phyloP scores from a whole-genome alignment of 257 asterid species.

The Mitragyna speciosa region DNA sequence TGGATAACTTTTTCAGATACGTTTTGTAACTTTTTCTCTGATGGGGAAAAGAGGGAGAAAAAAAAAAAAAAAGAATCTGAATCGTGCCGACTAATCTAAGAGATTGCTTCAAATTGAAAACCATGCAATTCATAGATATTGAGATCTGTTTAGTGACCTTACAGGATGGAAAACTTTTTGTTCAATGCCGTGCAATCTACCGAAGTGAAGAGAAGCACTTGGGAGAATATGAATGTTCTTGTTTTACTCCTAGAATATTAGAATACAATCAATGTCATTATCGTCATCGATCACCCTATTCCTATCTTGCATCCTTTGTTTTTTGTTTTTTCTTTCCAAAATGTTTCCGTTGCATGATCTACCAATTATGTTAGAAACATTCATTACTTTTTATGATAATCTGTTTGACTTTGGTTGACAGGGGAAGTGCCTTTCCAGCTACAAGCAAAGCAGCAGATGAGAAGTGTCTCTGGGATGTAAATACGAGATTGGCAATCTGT shows the following conservation, averaged over 20 bases:
- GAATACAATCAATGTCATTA: not conserved
- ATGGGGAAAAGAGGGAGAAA: not conserved
- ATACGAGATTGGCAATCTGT: slow-evolving; percentile 68
- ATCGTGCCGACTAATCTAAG: not conserved
- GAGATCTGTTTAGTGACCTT: no score
- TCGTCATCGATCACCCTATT: not conserved
- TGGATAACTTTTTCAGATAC: no score
- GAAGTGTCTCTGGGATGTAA: slow-evolving; percentile 72
- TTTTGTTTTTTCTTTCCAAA: not conserved
- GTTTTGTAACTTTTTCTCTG: no score
- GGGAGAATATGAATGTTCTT: not conserved
- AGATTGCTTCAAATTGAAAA: not conserved
- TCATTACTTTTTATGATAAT: not conserved
- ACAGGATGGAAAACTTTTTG: no score
- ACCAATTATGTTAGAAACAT: not conserved
- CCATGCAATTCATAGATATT: not conserved
- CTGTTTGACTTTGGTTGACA: slow-evolving; percentile 25
- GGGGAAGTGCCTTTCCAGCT: slow-evolving; percentile 93
- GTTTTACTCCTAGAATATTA: not conserved
- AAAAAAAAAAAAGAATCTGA: not conserved
- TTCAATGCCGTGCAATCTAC: no score
- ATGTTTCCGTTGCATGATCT: not conserved
- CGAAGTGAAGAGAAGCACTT: no score
- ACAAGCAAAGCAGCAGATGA: slow-evolving; percentile 57
- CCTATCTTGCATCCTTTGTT: not conserved